phyloP scores from a whole-genome alignment of 306 rosid genomes.

The Betula pendula region DNA sequence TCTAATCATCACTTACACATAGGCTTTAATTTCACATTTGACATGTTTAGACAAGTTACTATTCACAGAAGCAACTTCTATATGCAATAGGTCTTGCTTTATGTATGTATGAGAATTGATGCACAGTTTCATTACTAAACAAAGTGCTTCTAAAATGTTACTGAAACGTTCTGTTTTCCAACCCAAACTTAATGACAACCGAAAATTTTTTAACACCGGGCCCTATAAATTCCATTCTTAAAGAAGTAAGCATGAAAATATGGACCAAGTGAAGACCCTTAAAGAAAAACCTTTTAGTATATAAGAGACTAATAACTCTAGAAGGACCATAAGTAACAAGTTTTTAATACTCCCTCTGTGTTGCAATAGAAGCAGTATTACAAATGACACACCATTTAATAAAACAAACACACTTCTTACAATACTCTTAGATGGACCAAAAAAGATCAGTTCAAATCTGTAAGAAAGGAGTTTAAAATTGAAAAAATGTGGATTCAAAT shows the following conservation, averaged over 20 bases:
- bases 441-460: not conserved
- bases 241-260: not conserved
- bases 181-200: no score
- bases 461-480: not conserved
- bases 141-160: no score
- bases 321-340: not conserved
- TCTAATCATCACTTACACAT: no score
- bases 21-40: no score
- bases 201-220: not conserved
- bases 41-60: no score
- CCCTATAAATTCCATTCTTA: not conserved
- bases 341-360: not conserved
- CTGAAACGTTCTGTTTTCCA: no score
- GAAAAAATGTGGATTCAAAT: not conserved
- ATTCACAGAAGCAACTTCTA: no score
- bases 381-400: not conserved
- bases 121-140: no score
- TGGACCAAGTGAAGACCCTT: not conserved
- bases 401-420: not conserved
- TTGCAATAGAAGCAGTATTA: no score
- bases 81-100: no score
- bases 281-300: not conserved
- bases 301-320: not conserved
- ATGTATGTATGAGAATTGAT: no score
- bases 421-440: not conserved